Evolutionary conservation across 2,329 filamentous ascomycete genomes (phyloP), one percentile per base, ranked within the genome.

Genomic region (Claviceps quebecensis): DNA sequence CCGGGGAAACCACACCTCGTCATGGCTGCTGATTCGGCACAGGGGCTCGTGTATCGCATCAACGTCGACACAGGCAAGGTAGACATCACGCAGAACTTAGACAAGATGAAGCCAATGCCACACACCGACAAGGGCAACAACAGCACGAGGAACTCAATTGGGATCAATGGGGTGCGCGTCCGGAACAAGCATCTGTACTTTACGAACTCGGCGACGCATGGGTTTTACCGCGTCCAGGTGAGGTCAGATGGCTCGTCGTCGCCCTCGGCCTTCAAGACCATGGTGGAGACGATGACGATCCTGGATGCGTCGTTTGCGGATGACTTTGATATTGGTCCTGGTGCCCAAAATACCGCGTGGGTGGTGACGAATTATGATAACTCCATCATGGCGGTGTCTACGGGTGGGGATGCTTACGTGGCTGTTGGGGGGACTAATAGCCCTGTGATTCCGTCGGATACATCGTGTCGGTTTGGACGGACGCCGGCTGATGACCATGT

Each of bases 111-210:
- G 16, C 72, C 75, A 29, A 9, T 11, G 29, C 3, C 29, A 29
- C 9, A 29, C 3, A 29, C 29, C 8, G 29, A 29, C 9, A 29
- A 29, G 29, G 29, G 9, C 29, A 70, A 70, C n/a, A 70, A 70
- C n/a, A 69, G 65, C 2, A 66, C 60, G 0, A 53, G 58, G 0
- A 57, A 68, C 4, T 16, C 49, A 0, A 47, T 52, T 5, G 65
- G 61, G 2, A 61, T 65, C 14, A 63, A 68, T 1, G 70, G 70
- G 0, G 56, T 69, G 19, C 67, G 62, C 5, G 71, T 73, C 1
- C 68, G 67, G 29, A 64, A 63, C 14, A 73, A 72, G 11, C 67
- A 70, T 52, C 66, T 76, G 56, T 71, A 70, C 13, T 72, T 70
- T 2, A 66, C 73, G 4, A 75, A 76, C 58, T 73, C 73, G 48